These are phyloP conservation scores for Diaporthe eres DNA, from an alignment of 2,329 filamentous ascomycete species.

Conservation along the genomic window DNA sequence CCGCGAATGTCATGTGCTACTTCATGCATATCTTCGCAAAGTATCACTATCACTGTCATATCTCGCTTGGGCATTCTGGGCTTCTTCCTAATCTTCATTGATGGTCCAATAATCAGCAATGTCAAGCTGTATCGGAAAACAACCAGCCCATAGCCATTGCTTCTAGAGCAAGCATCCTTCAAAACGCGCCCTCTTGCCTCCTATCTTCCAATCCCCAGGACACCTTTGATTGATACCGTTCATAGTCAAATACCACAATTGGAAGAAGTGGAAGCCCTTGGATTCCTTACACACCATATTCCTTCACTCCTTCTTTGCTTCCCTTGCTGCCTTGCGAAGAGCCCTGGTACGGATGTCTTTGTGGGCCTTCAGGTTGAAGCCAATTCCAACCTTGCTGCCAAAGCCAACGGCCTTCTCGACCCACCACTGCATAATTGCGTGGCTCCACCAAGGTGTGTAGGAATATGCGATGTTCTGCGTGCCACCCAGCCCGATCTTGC, in stretches of 20 bases:
- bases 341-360: slow-evolving; percentile 85
- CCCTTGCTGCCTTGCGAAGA: slow-evolving; percentile 85
- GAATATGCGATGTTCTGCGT: slow-evolving; percentile 86
- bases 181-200: not conserved
- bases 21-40: not conserved
- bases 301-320: slow-evolving; percentile 74
- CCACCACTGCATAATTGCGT: slow-evolving; percentile 89
- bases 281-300: not conserved
- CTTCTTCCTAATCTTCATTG: not conserved
- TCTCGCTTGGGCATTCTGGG: not conserved
- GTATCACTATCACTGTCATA: too few relatives aligned
- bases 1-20: too few relatives aligned
- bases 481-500: slow-evolving; percentile 85
- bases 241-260: not conserved
- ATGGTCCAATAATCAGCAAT: not conserved
- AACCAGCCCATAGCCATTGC: not conserved
- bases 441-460: slow-evolving; percentile 93
- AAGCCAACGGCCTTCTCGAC: slow-evolving; percentile 72
- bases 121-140: not conserved
- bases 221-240: slow-evolving; percentile 19
- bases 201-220: not conserved
- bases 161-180: not conserved
- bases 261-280: not conserved
- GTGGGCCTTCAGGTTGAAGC: slow-evolving; percentile 78
- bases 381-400: slow-evolving; percentile 62